These are phyloP conservation scores for Suillus placidus DNA, from an alignment of 768 basidiomycete genomes.

Conservation along the genomic window DNA sequence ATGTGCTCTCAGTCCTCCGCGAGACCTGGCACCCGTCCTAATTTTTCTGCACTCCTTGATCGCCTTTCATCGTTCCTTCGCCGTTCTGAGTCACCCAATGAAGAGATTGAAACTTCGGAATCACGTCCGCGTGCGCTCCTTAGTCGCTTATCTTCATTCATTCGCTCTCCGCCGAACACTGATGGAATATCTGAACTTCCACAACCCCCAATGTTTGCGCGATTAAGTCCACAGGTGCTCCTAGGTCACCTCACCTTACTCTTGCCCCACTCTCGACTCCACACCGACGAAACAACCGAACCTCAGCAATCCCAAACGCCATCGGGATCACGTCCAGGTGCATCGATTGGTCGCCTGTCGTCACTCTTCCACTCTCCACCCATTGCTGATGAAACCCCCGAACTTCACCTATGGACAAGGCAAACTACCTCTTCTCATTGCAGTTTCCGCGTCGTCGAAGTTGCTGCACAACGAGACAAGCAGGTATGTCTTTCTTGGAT, in stretches of 20 bases:
- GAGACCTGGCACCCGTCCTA: not conserved
- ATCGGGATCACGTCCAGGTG: not conserved
- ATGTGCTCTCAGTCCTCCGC: not conserved
- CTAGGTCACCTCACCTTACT: not conserved
- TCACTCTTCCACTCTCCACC: not conserved
- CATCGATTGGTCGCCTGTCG: not conserved
- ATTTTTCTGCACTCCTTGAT: not conserved
- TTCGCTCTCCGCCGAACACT: not conserved
- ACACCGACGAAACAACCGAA: not conserved
- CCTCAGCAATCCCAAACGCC: not conserved
- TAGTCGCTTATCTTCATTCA: not conserved
- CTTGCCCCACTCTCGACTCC: not conserved
- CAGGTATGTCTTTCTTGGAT: not conserved
- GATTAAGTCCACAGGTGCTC: not conserved
- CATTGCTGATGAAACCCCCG: not conserved
- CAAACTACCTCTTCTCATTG: not conserved
- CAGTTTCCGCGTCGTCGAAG: not conserved
- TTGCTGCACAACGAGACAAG: not conserved
- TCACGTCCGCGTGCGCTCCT: not conserved
- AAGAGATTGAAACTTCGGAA: not conserved
- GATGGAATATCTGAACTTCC: not conserved
- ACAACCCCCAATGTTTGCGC: not conserved
- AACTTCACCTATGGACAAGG: not conserved
- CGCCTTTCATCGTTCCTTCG: not conserved
- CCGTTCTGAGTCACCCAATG: not conserved